Base-by-base conservation (phyloP, 106 monocot species). In the Agapanthus africanus region DNA sequence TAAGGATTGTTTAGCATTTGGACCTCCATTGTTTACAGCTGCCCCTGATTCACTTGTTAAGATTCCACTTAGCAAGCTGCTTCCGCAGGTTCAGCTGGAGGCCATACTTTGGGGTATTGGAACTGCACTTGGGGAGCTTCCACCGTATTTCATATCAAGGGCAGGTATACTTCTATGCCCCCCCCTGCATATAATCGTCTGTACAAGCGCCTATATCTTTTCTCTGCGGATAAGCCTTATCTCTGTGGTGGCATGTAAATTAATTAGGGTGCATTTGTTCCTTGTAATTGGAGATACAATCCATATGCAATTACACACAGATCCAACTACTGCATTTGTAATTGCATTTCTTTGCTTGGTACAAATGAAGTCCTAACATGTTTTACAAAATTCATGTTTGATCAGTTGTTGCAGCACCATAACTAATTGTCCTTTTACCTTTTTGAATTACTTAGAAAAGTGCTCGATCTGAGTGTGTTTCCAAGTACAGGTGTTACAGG, bases 61-160 rank as follows among this genome's bases (percentile, higher is more conserved):
- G 63, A 70, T 95, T 76, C 88, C 95, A 57, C 49, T 95, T 14
- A 77, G 79, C 37, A 88, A 74, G 70, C 77, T 95, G 68, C 85
- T 95, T 3, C 81, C 61, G n/a, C 85, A 95, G 49, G 81, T 95
- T 72, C 85, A 88, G 70, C 75, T 88, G 11, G 95, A 91, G 74
- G 95, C 91, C 57, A 63, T 95, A 66, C 88, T 95, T 13, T 95
- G 95, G 95, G 95, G 95, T 32, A 27, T 95, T 54, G 91, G 95
- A 69, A 95, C 91, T 82, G 88, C 95, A 22, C 86, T 91, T 44
- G 95, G 95, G 28, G 95, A 95, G 72, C 88, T 95, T 77, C 95
- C 95, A 57, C 95, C 95, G 32, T 95, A 95, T 79, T 95, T 95
- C 73, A 86, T 95, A 62, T 86, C 95, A 59, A 88, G 84, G 81